Base-by-base conservation (phyloP, 2,329 filamentous ascomycete genomes). In the Phialophora tarda region DNA sequence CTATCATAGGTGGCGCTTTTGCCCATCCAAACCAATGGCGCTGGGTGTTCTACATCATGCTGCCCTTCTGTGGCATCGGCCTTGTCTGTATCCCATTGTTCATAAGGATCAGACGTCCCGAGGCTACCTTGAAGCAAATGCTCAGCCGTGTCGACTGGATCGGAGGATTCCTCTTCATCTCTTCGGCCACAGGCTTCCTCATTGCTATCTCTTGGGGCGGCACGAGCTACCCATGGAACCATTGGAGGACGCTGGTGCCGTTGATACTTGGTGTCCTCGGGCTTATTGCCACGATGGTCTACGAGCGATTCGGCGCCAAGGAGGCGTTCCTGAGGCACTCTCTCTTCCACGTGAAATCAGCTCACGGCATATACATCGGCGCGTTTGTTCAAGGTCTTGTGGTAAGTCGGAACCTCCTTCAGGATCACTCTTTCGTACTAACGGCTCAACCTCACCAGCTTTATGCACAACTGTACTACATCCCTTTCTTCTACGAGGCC, bases 181-280 rank as follows among this genome's bases (percentile, higher is more conserved):
- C 78, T 3, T 75, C 77, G 1, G 71, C 77, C 21, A 78, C 76
- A 0, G 74, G 69, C 59, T 75, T 82, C 28, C 75, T 83, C 1
- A 72, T 82, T 23, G 80, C 78, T 0, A 66, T 83, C 5, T 79
- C 78, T 5, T 82, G 79, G 76, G 80, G 78, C 1, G 82, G 82
- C 1, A 73, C 76, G 1, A 73, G 75, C 28, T 77, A 78, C 58
- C 65, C 73, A 0, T 83, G 81, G 82, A 58, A 58, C 6, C 75
- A 75, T 26, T 79, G 74, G 68, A 75, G 75, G 48, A 81, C 79
- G 0, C 59, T 83, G 12, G 73, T 77, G 12, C 79, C 81, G 0
- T 71, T 83, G 38, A 69, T 76, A 0, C 26, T 78, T 3, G 82
- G 81, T 0, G 55, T 69, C 2, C 59, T 60, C 0, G 74, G 75